Base-by-base conservation (phyloP, 2,329 filamentous ascomycete species). In the Xylaria sp. region DNA sequence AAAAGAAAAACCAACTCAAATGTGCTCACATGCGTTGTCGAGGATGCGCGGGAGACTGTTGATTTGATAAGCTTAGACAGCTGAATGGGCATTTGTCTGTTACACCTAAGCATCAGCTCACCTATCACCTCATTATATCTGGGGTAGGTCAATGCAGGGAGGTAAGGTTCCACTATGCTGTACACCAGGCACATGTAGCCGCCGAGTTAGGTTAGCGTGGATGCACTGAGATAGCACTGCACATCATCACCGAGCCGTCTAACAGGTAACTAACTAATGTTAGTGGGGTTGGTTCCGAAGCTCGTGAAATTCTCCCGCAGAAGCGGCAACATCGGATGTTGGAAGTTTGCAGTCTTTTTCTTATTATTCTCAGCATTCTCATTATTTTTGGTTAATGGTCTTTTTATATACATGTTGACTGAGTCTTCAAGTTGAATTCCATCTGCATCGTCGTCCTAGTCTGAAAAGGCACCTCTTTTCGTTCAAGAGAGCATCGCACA, bases 1-100 rank as follows among this genome's bases (percentile, higher is more conserved):
- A 59, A 34, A 53, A 56, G 20, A 25, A 9, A 80, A 82, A 82
- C 76, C 72, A 76, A 77, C 81, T 81, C 81, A 82, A 81, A 80
- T 73, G 73, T 79, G 79, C 80, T 80, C 81, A 67, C 18, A 78
- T 70, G 64, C 66, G 56, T 55, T 59, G 60, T 56, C 45, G 63
- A 50, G 20, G 48, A 45, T 52, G 45, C 18, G 30, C n/a, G n/a
- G n/a, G n/a, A n/a, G n/a, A n/a, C n/a, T n/a, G n/a, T n/a, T n/a
- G n/a, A n/a, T n/a, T 34, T 53, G 43, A 52, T 56, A 56, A 50
- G 53, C 36, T 55, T 23, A 60, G 41, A 50, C 25, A 58, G 30
- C 43, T 62, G 4, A 15, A 52, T n/a, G 41, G 30, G 61, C 15
- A 55, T 56, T 56, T 15, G 23, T 52, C 46, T 45, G 63, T 66